phyloP scores from a whole-genome alignment of 139 green algal species.

The Chlorella sp. region DNA sequence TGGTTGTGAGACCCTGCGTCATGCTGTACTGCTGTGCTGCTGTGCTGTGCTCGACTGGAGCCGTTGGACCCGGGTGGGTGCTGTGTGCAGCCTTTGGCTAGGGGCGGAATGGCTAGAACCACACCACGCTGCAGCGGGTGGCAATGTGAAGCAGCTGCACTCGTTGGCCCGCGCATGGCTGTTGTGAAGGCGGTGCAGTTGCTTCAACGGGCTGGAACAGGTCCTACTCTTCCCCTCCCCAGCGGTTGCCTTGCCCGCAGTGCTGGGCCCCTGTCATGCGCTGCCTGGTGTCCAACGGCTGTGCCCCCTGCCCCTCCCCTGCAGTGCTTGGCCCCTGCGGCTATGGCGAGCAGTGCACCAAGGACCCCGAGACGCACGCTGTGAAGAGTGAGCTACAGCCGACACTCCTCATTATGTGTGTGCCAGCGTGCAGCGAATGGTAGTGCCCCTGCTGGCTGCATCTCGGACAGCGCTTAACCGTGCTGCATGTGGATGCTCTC shows the following conservation, averaged over 20 bases:
- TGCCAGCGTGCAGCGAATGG: no score
- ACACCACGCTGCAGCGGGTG: background rate
- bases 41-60: background rate
- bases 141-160: background rate
- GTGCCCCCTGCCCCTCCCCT: background rate
- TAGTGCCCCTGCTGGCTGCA: background rate
- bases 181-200: no score
- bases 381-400: background rate
- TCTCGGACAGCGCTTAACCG: background rate
- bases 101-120: background rate
- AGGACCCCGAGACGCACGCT: background rate
- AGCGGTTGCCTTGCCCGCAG: no score
- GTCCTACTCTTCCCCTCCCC: no score
- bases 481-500: no score
- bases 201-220: no score
- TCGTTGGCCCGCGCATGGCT: background rate
- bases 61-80: background rate
- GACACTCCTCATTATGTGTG: background rate
- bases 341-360: constrained; percentile 2
- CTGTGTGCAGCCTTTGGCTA: no score
- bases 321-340: constrained; percentile 18
- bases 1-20: background rate
- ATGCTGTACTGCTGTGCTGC: background rate
- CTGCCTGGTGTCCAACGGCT: no score
- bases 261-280: no score